Base-by-base conservation (phyloP, 208 protist genomes). In the Herpetomonas muscarum region DNA sequence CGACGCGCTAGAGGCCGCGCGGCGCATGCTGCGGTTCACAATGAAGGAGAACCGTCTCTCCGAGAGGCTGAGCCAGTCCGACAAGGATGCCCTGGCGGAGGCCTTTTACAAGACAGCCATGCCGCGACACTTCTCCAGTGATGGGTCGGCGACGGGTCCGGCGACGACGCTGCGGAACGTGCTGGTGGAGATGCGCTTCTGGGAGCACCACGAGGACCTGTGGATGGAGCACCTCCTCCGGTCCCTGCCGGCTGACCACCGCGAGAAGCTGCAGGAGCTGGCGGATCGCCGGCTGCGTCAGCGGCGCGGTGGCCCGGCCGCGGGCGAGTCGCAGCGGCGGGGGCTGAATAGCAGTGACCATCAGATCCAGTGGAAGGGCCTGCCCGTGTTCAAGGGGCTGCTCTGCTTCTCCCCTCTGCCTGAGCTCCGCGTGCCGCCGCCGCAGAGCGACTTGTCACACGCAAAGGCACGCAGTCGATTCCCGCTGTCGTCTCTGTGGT, bases 301-400 rank as follows among this genome's bases (percentile, higher is more conserved):
- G 41, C 47, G 7, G 47, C 47, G 47, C 47, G 7, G 24, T 19
- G 41, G 41, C 15, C 41, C 5, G 22, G 15, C 5, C 41, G 41
- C 15, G 5, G 41, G 17, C 15, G 15, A 19, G 5, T 22, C 10
- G 10, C 41, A 19, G 41, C 5, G 17, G 17, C 41, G 15, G 15
- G 17, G 15, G 19, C 15, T 19, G 9, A 12, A 22, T 6, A n/a
- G n/a, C n/a, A n/a, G n/a, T n/a, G n/a, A n/a, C n/a, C 17, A 6
- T 5, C 41, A 22, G 10, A 12, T 71, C 6, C 39, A 55, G n/a
- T 76, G 70, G 56, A 36, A 32, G 0, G 56, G 64, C 9, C 26
- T 89, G 22, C 81, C 81, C 10, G 25, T 84, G 6, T 85, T 89
- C 55, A 63, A 70, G 13, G 81, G 81, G 48, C 59, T 85, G 29